A percentile compares a stretch with the other conserved stretches of the same genome.
These are phyloP conservation scores for Lactifluus echinatus DNA, from an alignment of 768 basidiomycete genomes.

Conservation along the genomic window DNA sequence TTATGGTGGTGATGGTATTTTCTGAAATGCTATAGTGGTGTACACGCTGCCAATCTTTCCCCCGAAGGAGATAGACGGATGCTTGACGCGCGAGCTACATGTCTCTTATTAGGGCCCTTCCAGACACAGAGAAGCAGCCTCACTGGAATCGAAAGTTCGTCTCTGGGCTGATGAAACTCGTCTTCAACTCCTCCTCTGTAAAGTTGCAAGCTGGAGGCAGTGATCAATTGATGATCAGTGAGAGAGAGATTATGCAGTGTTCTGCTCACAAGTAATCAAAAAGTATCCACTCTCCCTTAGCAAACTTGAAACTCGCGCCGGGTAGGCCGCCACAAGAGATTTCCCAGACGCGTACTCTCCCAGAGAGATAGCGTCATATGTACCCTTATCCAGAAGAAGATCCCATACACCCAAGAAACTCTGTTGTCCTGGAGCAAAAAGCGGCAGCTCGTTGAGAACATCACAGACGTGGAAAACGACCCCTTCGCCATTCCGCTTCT, in stretches of 20 bases:
- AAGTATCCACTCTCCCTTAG: constrained; percentile 63
- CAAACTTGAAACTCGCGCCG: constrained; percentile 42
- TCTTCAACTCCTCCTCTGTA: constrained; percentile 64
- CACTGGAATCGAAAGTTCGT: constrained; percentile 60
- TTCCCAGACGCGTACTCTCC: constrained; percentile 45
- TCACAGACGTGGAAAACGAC: constrained; percentile 54
- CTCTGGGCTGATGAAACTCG: constrained; percentile 39
- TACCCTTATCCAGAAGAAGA: constrained; percentile 79
- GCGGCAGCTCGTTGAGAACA: constrained; percentile 52
- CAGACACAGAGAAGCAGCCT: constrained; percentile 22
- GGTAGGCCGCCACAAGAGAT: constrained; percentile 52
- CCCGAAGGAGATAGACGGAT: constrained; percentile 67
- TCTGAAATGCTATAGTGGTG: constrained; percentile 66
- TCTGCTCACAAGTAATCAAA: constrained; percentile 66
- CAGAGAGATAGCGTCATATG: constrained; percentile 77
- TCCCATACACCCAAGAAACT: constrained; percentile 46
- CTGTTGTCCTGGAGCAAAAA: constrained; percentile 20
- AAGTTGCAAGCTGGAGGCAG: constrained; percentile 57
- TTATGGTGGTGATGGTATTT: constrained; percentile 18
- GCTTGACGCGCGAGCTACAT: constrained; percentile 58
- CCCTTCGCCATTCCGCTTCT: constrained; percentile 30
- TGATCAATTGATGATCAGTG: not conserved
- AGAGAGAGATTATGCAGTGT: not conserved
- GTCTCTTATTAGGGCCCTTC: not conserved
- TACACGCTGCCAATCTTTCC: constrained; percentile 65